Evolutionary conservation across 306 rosid genomes (phyloP).

Genomic region (Erythrophleum fordii): DNA sequence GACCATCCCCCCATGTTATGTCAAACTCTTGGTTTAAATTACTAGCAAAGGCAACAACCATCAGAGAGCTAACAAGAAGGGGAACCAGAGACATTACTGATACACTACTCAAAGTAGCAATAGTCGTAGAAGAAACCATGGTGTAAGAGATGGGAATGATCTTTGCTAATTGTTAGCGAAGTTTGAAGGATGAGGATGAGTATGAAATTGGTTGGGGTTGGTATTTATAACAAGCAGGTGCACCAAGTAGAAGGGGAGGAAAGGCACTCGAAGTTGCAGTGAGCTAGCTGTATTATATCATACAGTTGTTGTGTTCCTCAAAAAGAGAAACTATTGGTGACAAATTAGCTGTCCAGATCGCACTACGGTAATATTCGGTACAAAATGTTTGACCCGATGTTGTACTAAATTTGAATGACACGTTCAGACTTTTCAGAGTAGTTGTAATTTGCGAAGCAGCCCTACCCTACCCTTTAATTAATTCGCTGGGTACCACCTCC

Average conservation of each 20-base stretch:
- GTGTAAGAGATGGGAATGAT: background rate
- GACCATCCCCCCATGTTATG: constrained; percentile 73
- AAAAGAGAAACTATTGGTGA: background rate
- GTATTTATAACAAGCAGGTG: constrained; percentile 20
- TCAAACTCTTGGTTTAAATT: constrained; percentile 58
- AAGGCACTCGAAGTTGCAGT: constrained; percentile 30
- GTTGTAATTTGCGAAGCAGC: background rate
- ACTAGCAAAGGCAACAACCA: constrained; percentile 40
- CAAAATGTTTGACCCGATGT: background rate
- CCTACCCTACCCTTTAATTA: background rate
- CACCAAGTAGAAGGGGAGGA: background rate
- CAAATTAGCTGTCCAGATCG: background rate
- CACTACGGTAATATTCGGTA: background rate
- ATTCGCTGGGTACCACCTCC: background rate
- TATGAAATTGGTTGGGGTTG: background rate
- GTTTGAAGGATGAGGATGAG: background rate
- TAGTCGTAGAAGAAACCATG: constrained; percentile 35
- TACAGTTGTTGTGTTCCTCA: background rate
- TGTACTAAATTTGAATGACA: background rate
- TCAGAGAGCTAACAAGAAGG: constrained; percentile 37
- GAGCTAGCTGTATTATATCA: background rate
- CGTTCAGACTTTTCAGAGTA: background rate
- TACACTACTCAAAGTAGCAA: background rate
- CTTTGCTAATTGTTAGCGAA: background rate
- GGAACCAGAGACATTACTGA: constrained; percentile 23